Conservation (phyloP, 306 rosid genomes). For the Prunus kanzakura region DNA sequence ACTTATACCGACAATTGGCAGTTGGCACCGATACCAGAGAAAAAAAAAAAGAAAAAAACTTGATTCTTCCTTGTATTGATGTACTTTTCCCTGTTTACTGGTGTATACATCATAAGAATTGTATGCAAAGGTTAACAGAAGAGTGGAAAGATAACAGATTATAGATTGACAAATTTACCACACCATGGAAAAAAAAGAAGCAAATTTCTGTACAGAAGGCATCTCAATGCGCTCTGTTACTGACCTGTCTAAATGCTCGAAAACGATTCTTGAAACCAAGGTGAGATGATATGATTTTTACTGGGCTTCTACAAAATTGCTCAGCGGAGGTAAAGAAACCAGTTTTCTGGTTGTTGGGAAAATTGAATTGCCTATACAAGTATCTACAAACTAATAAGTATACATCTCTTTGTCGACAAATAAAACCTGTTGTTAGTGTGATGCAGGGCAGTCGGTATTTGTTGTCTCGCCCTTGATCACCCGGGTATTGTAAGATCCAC, state of each 20-base stretch:
- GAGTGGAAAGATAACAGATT: background rate
- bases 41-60: too few species aligned
- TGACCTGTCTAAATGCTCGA: constrained; percentile 8
- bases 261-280: background rate
- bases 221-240: constrained; percentile 13
- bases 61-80: background rate
- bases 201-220: constrained; percentile 33
- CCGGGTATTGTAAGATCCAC: constrained; percentile 92
- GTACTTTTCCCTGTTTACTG: background rate
- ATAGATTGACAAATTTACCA: background rate
- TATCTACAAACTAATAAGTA: constrained; percentile 49
- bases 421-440: constrained; percentile 25
- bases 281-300: constrained; percentile 28
- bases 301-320: constrained; percentile 31
- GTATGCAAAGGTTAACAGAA: background rate
- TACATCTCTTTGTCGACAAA: constrained; percentile 12
- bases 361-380: constrained; percentile 59
- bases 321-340: constrained; percentile 26
- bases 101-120: background rate
- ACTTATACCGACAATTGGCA: too few species aligned
- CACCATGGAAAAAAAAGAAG: background rate
- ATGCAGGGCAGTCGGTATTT: constrained; percentile 44
- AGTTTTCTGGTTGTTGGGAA: constrained; percentile 37
- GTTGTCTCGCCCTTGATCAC: constrained; percentile 73
- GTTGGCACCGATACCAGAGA: background rate